Conservation (phyloP, 2,329 filamentous ascomycete genomes). For the Beauveria asiatica region DNA sequence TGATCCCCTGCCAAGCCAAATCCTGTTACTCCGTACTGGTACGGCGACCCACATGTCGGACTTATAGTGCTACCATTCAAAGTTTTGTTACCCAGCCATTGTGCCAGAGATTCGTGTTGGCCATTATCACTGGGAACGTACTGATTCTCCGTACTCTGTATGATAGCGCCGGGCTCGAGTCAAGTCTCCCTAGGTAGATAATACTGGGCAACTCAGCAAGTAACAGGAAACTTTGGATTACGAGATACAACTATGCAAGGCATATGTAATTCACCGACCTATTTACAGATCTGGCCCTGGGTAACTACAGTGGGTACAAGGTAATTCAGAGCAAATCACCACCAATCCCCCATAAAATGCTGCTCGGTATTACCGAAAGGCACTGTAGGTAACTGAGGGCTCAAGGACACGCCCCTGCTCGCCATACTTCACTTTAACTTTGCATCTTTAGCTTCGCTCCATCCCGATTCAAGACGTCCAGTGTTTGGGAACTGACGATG, state of each 20-base stretch:
- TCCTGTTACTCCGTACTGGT: not conserved
- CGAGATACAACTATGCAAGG: not conserved
- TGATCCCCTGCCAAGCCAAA: not conserved
- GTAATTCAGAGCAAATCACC: too few species aligned
- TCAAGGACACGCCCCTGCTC: not conserved
- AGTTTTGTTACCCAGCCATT: too few species aligned
- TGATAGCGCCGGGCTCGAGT: too few species aligned
- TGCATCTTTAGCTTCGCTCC: not conserved
- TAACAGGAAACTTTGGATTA: not conserved
- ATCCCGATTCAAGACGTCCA: not conserved
- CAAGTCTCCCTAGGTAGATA: too few species aligned
- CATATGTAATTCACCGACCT: not conserved
- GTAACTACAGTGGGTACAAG: too few species aligned
- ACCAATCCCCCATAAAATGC: too few species aligned
- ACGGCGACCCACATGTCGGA: not conserved
- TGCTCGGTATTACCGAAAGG: too few species aligned
- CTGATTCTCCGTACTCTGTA: too few species aligned
- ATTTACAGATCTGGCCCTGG: not conserved
- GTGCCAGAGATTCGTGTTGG: too few species aligned
- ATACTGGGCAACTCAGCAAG: not conserved
- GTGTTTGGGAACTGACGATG: not conserved
- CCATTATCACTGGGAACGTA: too few species aligned
- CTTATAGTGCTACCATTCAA: not conserved
- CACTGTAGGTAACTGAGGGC: not conserved
- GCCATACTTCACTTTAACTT: not conserved